A percentile compares a stretch with the other conserved stretches of the same genome.
Conservation (phyloP, 805 yeast genomes). For the Kodamaea sagamina region DNA sequence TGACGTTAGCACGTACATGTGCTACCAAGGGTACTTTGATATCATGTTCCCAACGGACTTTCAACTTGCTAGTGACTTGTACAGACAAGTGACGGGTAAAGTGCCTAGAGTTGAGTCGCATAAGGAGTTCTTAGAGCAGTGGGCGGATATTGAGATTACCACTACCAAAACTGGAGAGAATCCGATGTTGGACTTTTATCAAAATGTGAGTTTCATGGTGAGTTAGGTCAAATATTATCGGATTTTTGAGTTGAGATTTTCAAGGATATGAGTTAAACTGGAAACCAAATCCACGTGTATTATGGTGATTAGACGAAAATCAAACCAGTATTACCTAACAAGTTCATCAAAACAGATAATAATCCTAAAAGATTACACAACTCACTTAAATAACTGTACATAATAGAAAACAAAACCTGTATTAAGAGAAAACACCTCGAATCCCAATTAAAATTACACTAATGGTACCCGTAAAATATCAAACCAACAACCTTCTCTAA, state of each 20-base stretch:
- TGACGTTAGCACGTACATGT: slow-evolving; percentile 73
- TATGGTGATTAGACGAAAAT: too few relatives aligned
- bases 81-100: slow-evolving; percentile 64
- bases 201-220: slow-evolving; percentile 69
- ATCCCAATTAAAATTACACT: background rate
- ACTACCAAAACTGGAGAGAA: slow-evolving; percentile 77
- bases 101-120: slow-evolving; percentile 57
- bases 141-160: slow-evolving; percentile 72
- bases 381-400: too few relatives aligned
- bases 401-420: too few relatives aligned
- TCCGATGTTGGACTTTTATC: slow-evolving; percentile 77
- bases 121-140: slow-evolving; percentile 60
- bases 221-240: too few relatives aligned
- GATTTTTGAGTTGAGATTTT: too few relatives aligned
- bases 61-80: slow-evolving; percentile 58
- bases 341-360: too few relatives aligned
- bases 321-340: too few relatives aligned
- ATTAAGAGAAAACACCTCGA: background rate
- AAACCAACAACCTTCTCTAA: slow-evolving; percentile 11
- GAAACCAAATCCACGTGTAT: too few relatives aligned
- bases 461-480: slow-evolving; percentile 7
- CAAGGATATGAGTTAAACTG: too few relatives aligned
- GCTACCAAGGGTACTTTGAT: slow-evolving; percentile 82
- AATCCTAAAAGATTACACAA: too few relatives aligned
- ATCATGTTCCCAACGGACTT: slow-evolving; percentile 87